Conservation (phyloP, 139 green algal species). For the Tetradesmus obliquus region DNA sequence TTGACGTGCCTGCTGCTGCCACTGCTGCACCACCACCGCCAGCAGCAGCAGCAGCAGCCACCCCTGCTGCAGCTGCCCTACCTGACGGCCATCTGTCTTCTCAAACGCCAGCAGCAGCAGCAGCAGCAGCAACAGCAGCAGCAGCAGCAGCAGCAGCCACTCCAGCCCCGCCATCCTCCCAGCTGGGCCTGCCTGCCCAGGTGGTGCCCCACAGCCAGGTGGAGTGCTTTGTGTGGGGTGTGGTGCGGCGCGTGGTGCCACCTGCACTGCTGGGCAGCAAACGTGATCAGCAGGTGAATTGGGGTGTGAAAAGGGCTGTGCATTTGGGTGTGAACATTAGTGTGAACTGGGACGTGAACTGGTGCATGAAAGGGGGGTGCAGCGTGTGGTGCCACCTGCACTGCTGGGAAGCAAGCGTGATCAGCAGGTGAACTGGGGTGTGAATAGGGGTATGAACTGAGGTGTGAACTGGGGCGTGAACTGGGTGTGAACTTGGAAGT, state of each 20-base stretch:
- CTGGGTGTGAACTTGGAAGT: no score
- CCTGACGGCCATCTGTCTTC: no score
- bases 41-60: not conserved
- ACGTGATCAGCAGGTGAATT: conserved; percentile 42
- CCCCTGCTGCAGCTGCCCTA: not conserved
- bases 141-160: not conserved
- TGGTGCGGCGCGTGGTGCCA: conserved; percentile 70
- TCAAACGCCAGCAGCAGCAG: not conserved
- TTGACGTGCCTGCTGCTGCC: not conserved
- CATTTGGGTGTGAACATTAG: no score
- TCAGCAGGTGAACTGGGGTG: not conserved
- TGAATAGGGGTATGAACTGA: no score
- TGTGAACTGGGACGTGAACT: no score
- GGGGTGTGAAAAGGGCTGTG: no score
- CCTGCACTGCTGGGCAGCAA: conserved; percentile 67
- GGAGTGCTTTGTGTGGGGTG: conserved; percentile 67
- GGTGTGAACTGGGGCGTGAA: no score
- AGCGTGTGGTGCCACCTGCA: conserved; percentile 62
- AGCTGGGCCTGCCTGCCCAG: conserved; percentile 50
- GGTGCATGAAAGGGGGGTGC: conserved; percentile 28
- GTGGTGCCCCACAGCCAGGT: conserved; percentile 60
- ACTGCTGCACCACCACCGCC: not conserved
- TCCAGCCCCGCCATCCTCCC: not conserved
- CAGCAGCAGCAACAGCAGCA: conserved; percentile 29
- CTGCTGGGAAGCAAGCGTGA: conserved; percentile 71